Evolutionary conservation across 805 yeast genomes (phyloP), one percentile per base, ranked within the genome.

Genomic region (Candida patagonica): DNA sequence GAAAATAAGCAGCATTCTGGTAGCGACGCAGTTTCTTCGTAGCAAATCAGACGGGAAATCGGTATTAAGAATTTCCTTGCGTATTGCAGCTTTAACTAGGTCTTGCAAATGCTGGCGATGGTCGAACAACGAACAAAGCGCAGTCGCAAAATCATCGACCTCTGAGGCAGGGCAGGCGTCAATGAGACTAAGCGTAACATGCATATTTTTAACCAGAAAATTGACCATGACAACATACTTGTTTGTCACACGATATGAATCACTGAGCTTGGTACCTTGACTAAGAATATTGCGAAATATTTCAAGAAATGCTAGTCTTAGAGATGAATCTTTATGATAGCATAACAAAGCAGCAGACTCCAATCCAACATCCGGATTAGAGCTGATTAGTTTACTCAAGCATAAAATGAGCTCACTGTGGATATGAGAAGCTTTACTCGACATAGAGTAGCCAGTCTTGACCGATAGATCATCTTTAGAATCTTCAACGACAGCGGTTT

Each of bases 1-100:
- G 49, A 78, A 76, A 12, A 81, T 64, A 0, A 88, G 78, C 38
- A 85, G 65, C 38, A 85, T 67, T 50, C 87, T 71, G 0, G 95
- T 85, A 24, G 92, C 82, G 26, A 85, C 80, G 38, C 88, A 78
- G 56, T 86, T 86, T 40, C 92, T 71, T 51, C 95, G 70, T 50
- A 86, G 67, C 23, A 86, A 74, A 53, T 83, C 92, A 23, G 82
- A 74, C 15, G 82, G 72, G 43, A 80, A 71, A 1, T 72, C 60
- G 0, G 83, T 76, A 22, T 62, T 66, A 37, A 63, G 55, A 17
- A 86, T 79, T 54, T 85, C 95, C 42, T 73, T 74, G 21, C 63
- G 64, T 15, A 85, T 64, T 35, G 82, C 60, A 7, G 70, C 66
- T 2, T 70, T 57, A 30, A 84, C 75, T 19, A 82, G 57, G 45